Conservation (phyloP, 75 land plant species). For the Sequoiadendron giganteum region DNA sequence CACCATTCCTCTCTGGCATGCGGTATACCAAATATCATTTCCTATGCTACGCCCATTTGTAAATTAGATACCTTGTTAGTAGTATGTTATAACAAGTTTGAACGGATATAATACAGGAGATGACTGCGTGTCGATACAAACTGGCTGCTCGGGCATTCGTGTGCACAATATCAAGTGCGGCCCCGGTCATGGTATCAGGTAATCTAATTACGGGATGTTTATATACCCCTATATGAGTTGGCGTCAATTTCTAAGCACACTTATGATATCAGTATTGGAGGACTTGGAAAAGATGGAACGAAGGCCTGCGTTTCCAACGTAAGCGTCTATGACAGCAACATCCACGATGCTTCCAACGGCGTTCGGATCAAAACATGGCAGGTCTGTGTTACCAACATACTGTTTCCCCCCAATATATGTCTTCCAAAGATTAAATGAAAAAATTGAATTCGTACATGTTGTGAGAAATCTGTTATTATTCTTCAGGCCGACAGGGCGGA, state of each 20-base stretch:
- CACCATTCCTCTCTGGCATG: conserved; percentile 41
- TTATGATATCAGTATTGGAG: conserved; percentile 38
- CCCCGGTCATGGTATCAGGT: conserved; percentile 84
- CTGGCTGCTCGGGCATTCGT: conserved; percentile 50
- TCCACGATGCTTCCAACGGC: no score
- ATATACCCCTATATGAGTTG: no score
- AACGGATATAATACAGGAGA: no score
- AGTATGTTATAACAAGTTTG: no score
- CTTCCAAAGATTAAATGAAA: no score
- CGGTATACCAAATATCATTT: conserved; percentile 30
- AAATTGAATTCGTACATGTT: no score
- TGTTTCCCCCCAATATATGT: no score
- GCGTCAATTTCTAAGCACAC: background rate
- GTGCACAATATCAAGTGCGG: conserved; percentile 51
- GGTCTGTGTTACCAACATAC: conserved; percentile 20
- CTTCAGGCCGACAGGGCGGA: conserved; percentile 42
- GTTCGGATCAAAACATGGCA: conserved; percentile 37
- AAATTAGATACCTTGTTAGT: background rate
- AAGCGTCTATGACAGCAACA: no score
- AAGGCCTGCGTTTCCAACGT: no score
- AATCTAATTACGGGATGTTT: background rate
- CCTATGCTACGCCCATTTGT: background rate
- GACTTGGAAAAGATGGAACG: conserved; percentile 45
- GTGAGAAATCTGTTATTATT: background rate
- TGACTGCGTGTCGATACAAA: no score